Evolutionary conservation across 129 eudicot species (phyloP).

Genomic region (Flaveria sonorensis): DNA sequence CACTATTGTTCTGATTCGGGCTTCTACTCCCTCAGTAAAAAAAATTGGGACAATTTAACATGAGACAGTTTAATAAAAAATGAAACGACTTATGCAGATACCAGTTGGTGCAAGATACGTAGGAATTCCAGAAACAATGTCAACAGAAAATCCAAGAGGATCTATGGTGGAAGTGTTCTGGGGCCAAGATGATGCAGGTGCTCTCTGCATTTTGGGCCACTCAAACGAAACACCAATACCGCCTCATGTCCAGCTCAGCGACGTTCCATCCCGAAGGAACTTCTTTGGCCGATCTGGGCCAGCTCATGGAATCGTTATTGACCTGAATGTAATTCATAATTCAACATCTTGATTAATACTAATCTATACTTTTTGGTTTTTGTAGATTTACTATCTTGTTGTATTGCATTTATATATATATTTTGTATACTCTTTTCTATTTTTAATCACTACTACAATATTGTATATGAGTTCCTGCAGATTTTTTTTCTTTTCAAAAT

Average conservation of each 20-base stretch:
- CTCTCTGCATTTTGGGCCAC: constrained; percentile 72
- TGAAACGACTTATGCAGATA: constrained; percentile 48
- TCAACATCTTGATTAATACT: constrained; percentile 24
- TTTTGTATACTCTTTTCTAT: not conserved
- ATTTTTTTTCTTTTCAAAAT: no score
- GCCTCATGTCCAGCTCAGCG: constrained; percentile 42
- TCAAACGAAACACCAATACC: constrained; percentile 69
- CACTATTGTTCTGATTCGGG: not conserved
- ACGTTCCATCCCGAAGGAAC: constrained; percentile 40
- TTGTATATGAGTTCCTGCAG: not conserved
- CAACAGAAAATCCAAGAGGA: constrained; percentile 77
- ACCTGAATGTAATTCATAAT: constrained; percentile 50
- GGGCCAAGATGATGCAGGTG: constrained; percentile 87
- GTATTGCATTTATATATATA: not conserved
- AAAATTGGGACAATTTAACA: not conserved
- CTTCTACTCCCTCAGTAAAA: not conserved
- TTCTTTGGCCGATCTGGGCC: constrained; percentile 41
- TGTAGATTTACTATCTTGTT: not conserved
- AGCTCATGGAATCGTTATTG: constrained; percentile 65
- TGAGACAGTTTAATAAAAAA: not conserved
- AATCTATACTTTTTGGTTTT: not conserved
- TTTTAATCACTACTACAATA: not conserved
- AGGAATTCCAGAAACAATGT: constrained; percentile 70
- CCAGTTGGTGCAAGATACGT: constrained; percentile 84
- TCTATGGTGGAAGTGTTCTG: constrained; percentile 85